These are phyloP conservation scores for Aspergillus fijiensis DNA, from an alignment of 2,329 filamentous ascomycete species.

Conservation along the genomic window DNA sequence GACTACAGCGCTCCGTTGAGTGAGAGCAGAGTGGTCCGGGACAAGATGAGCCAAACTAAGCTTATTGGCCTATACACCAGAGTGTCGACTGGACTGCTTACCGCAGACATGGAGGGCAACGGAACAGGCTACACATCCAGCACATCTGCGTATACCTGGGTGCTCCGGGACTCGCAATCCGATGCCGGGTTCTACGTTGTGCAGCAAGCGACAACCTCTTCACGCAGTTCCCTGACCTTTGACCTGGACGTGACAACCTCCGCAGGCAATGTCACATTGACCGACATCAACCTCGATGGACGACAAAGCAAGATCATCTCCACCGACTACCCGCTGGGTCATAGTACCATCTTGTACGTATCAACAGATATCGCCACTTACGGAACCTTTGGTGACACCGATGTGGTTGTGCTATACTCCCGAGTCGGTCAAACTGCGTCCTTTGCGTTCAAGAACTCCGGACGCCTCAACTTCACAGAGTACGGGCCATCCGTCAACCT, in stretches of 20 bases:
- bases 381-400: constrained; percentile 35
- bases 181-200: constrained; percentile 53
- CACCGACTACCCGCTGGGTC: constrained; percentile 53
- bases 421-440: constrained; percentile 50
- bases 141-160: constrained; percentile 51
- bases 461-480: constrained; percentile 39
- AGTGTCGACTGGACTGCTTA: constrained; percentile 51
- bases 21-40: constrained; percentile 54
- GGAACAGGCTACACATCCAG: constrained; percentile 51
- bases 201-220: constrained; percentile 49
- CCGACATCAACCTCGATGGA: constrained; percentile 52
- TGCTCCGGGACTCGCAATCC: constrained; percentile 52
- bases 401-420: constrained; percentile 52
- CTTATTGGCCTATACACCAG: constrained; percentile 56
- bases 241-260: constrained; percentile 51
- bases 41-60: constrained; percentile 57
- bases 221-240: constrained; percentile 48
- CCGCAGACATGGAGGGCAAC: constrained; percentile 56
- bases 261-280: constrained; percentile 38
- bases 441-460: constrained; percentile 49
- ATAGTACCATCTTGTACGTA: constrained; percentile 50
- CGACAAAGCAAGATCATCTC: constrained; percentile 57
- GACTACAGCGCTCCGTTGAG: constrained; percentile 53
- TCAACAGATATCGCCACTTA: constrained; percentile 54
- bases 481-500: constrained; percentile 43